Conservation (phyloP, 2,329 filamentous ascomycete species). For the Colletotrichum salicis region DNA sequence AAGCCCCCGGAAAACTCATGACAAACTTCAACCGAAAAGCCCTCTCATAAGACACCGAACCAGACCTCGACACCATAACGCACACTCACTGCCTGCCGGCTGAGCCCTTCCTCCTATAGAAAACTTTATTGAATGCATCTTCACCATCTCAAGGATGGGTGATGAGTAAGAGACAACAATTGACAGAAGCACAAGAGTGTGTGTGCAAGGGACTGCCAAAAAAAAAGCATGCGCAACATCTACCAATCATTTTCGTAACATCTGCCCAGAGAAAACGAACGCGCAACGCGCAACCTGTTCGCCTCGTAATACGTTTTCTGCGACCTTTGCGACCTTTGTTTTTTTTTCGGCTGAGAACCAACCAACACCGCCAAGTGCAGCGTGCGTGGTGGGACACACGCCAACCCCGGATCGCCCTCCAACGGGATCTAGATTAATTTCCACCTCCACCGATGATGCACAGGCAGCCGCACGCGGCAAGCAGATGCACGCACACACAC, state of each 20-base stretch:
- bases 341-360: not conserved
- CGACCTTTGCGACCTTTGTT: not conserved
- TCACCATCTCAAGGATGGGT: not conserved
- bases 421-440: not conserved
- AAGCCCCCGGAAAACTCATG: no score
- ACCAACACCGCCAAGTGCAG: not conserved
- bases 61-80: no score
- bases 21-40: no score
- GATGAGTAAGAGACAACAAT: not conserved
- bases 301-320: not conserved
- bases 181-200: not conserved
- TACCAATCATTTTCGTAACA: not conserved
- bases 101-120: no score
- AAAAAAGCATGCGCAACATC: not conserved
- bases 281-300: not conserved
- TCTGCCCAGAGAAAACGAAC: not conserved
- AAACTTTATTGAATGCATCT: not conserved
- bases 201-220: not conserved
- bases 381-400: not conserved
- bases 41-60: no score
- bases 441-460: conserved; percentile 7
- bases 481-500: conserved; percentile 15
- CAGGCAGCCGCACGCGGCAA: conserved; percentile 2
- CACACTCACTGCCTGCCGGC: no score
- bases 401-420: not conserved